These are phyloP conservation scores for Exophiala xenobiotica DNA, from an alignment of 2,329 filamentous ascomycete genomes.

Conservation along the genomic window DNA sequence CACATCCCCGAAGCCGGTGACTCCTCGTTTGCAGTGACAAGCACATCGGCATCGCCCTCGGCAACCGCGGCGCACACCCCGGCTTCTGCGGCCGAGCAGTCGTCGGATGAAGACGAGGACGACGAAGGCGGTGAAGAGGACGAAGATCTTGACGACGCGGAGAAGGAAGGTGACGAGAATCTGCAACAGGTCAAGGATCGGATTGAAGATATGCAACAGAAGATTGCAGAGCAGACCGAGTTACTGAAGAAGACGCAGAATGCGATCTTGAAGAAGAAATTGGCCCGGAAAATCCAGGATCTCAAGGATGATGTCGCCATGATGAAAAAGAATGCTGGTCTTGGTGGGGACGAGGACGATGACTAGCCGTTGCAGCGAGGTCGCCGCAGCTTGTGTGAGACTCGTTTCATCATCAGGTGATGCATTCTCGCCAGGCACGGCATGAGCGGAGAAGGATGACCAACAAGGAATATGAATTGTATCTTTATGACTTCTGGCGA, in stretches of 20 bases:
- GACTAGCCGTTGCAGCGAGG: no score
- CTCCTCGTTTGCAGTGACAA: constrained; percentile 29
- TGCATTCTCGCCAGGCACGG: no score
- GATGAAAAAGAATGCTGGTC: constrained; percentile 29
- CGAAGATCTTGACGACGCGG: constrained; percentile 45
- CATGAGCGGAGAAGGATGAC: no score
- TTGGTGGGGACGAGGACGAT: constrained; percentile 30
- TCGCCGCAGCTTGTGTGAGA: no score
- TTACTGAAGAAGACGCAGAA: constrained; percentile 35
- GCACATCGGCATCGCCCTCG: constrained; percentile 31
- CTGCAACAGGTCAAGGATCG: constrained; percentile 40
- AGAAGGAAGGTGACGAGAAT: constrained; percentile 37
- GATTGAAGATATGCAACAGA: constrained; percentile 45
- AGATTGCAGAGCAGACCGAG: constrained; percentile 46
- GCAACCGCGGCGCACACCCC: constrained; percentile 31
- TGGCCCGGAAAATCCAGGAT: constrained; percentile 42
- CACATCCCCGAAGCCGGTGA: constrained; percentile 32
- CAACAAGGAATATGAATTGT: no score
- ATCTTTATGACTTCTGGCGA: no score
- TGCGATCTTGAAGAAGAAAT: constrained; percentile 37
- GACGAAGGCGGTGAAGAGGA: constrained; percentile 39
- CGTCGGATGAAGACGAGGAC: constrained; percentile 35
- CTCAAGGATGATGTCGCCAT: constrained; percentile 27
- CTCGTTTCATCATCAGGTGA: no score
- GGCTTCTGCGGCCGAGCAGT: constrained; percentile 20